phyloP scores from a whole-genome alignment of 2,329 filamentous ascomycete genomes.

The Sporothrix schenckii region DNA sequence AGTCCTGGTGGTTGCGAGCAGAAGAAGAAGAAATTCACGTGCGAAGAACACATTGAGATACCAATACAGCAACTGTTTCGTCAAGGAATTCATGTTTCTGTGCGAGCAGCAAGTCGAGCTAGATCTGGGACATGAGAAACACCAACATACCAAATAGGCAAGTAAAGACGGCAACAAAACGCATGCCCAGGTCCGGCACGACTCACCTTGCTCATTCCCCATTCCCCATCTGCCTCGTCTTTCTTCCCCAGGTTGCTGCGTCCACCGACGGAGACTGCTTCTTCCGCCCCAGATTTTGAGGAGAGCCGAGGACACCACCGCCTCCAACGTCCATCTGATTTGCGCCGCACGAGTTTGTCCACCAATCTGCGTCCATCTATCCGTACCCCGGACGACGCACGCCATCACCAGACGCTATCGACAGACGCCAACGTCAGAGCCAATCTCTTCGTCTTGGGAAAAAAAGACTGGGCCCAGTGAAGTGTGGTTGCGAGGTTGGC shows the following conservation, averaged over 20 bases:
- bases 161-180: background rate
- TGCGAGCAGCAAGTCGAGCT: background rate
- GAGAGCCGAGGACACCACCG: background rate
- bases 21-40: background rate
- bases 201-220: too few relatives aligned
- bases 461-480: background rate
- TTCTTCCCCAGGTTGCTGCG: background rate
- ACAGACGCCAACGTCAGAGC: background rate
- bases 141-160: too few relatives aligned
- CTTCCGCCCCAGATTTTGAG: slow-evolving; percentile 15
- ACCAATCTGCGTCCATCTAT: background rate
- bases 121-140: background rate
- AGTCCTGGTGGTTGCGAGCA: background rate
- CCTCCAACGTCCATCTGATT: background rate
- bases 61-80: background rate
- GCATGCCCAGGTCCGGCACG: too few relatives aligned
- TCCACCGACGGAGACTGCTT: background rate
- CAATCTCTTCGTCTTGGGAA: too few relatives aligned
- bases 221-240: background rate
- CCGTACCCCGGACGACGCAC: too few relatives aligned
- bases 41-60: background rate
- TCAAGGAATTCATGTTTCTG: background rate
- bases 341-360: slow-evolving; percentile 14
- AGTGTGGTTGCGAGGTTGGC: slow-evolving; percentile 16
- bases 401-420: background rate